These are phyloP conservation scores for Coemansia sp. DNA, from an alignment of 192 early-diverging fungal species.

Conservation along the genomic window DNA sequence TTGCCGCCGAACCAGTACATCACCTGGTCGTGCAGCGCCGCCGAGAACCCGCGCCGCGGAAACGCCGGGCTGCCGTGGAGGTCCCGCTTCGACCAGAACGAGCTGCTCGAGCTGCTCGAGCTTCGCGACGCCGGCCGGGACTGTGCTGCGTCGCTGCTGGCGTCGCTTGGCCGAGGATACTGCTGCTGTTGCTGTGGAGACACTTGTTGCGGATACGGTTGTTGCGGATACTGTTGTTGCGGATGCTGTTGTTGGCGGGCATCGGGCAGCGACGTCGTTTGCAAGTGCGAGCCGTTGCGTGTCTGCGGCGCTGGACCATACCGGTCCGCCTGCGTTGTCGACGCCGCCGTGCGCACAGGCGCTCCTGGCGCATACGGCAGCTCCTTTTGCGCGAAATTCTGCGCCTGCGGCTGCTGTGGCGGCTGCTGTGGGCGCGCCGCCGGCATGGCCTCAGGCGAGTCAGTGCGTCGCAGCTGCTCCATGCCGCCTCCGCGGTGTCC, in stretches of 20 bases:
- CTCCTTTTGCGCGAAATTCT: constrained; percentile 19
- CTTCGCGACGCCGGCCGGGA: neutral
- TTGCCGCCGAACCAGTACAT: constrained; percentile 53
- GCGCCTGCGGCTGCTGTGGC: constrained; percentile 4
- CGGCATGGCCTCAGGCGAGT: constrained; percentile 7
- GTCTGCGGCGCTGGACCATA: constrained; percentile 7
- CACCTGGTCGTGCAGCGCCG: constrained; percentile 37
- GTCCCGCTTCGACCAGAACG: constrained; percentile 43
- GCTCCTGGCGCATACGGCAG: constrained; percentile 2
- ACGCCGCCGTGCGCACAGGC: neutral
- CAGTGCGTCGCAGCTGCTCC: constrained; percentile 26
- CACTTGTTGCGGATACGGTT: neutral
- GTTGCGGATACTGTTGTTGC: constrained; percentile 4
- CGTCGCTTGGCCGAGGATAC: neutral
- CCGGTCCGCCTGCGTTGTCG: constrained; percentile 12
- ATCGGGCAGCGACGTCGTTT: constrained; percentile 29
- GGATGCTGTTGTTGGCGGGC: constrained; percentile 12
- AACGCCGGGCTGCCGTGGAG: constrained; percentile 35
- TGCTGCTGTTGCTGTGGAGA: neutral
- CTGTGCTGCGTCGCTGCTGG: neutral
- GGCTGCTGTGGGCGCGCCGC: constrained; percentile 11
- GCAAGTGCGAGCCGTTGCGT: constrained; percentile 10
- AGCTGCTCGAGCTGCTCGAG: constrained; percentile 11
- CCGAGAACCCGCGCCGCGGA: constrained; percentile 51
- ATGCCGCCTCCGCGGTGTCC: constrained; percentile 34